Evolutionary conservation across 257 asterid species (phyloP).

Genomic region (Verbascum thapsus): DNA sequence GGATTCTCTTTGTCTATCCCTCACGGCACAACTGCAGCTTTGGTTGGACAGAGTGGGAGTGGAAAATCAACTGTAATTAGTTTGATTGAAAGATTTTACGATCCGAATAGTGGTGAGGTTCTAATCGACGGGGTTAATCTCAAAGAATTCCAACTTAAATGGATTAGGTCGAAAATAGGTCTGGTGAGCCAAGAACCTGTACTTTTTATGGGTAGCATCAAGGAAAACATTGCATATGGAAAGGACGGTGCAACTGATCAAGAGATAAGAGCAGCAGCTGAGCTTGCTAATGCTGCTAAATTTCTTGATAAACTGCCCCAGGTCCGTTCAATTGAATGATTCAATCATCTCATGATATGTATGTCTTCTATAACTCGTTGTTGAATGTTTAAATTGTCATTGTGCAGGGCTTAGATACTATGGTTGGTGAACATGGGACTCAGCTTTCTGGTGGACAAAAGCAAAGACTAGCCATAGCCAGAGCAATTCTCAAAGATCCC

Average conservation of each 20-base stretch:
- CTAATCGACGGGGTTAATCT: slow-evolving; percentile 67
- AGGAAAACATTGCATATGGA: slow-evolving; percentile 81
- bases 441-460: slow-evolving; percentile 95
- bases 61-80: slow-evolving; percentile 87
- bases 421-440: slow-evolving; percentile 89
- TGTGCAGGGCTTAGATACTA: slow-evolving; percentile 71
- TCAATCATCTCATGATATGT: background rate
- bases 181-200: slow-evolving; percentile 92
- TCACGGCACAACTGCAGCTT: slow-evolving; percentile 73
- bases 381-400: slow-evolving; percentile 20
- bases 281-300: slow-evolving; percentile 79
- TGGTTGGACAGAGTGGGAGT: slow-evolving; percentile 92
- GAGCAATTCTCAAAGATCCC: slow-evolving; percentile 82
- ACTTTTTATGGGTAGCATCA: slow-evolving; percentile 65
- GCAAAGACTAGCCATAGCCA: slow-evolving; percentile 84
- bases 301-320: slow-evolving; percentile 79
- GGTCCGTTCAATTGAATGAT: slow-evolving; percentile 38
- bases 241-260: slow-evolving; percentile 67
- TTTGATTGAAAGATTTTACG: slow-evolving; percentile 77
- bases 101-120: slow-evolving; percentile 75
- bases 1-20: slow-evolving; percentile 68
- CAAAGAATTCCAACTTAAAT: slow-evolving; percentile 75
- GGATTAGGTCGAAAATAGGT: slow-evolving; percentile 84
- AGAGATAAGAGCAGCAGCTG: slow-evolving; percentile 63
- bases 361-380: background rate